Evolutionary conservation across 1,284 basidiomycete genomes (phyloP).

Genomic region (Wolfiporia cocos): DNA sequence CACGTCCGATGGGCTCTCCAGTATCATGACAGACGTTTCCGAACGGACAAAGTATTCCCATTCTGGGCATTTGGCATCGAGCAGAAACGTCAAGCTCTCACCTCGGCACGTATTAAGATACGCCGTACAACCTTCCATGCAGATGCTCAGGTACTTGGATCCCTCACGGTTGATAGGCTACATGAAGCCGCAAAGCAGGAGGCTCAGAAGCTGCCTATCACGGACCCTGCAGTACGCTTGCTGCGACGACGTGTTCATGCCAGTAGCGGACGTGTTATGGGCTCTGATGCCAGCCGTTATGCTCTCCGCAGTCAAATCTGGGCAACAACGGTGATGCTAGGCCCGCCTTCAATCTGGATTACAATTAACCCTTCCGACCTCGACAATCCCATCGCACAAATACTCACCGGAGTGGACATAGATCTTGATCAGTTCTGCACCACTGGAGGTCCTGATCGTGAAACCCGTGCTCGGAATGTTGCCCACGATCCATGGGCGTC

Average conservation of each 20-base stretch:
- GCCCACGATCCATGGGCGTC: constrained; percentile 31
- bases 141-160: constrained; percentile 8
- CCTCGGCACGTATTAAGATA: constrained; percentile 11
- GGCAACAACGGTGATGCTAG: constrained; percentile 5
- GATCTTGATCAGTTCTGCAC: constrained; percentile 28
- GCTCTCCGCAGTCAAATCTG: constrained; percentile 11
- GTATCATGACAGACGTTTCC: constrained; percentile 29
- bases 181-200: constrained; percentile 11
- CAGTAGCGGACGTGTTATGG: constrained; percentile 8
- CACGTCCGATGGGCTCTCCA: constrained; percentile 32
- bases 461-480: constrained; percentile 24
- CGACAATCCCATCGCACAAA: constrained; percentile 27
- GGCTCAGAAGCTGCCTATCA: constrained; percentile 5
- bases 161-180: constrained; percentile 11
- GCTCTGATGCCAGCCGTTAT: constrained; percentile 5
- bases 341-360: constrained; percentile 18
- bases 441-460: constrained; percentile 20
- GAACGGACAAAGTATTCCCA: constrained; percentile 23
- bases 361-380: constrained; percentile 23
- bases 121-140: constrained; percentile 5
- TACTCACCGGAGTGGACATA: constrained; percentile 31
- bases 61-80: constrained; percentile 30
- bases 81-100: constrained; percentile 21
- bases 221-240: constrained; percentile 9
- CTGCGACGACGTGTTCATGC: constrained; percentile 11